Percentiles rank a stretch among this genome's conserved stretches.
Conservation (phyloP, 192 early-diverging fungal species). For the Rhizoclosmatium sp. region DNA sequence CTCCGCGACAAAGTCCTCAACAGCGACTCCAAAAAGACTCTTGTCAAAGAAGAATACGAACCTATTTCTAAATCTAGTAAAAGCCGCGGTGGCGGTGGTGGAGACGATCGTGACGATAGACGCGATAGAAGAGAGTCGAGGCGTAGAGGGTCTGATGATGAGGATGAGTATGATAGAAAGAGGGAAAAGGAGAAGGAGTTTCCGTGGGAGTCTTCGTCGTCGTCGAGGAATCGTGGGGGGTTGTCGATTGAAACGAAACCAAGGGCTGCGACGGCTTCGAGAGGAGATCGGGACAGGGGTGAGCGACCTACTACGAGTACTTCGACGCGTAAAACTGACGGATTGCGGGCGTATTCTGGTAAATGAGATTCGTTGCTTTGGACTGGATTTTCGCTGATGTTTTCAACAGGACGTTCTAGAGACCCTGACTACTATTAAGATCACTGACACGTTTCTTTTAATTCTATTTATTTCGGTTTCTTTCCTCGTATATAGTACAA, state of each 20-base stretch:
- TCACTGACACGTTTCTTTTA: not conserved
- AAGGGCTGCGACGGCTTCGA: not conserved
- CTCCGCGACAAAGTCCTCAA: constrained; percentile 17
- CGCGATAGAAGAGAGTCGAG: not conserved
- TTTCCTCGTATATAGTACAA: too few species aligned
- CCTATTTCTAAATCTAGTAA: not conserved
- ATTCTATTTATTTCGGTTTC: too few species aligned
- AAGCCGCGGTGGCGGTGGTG: not conserved
- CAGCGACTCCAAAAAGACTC: not conserved
- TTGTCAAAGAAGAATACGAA: constrained; percentile 18
- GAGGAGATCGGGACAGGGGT: not conserved
- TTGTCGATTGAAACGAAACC: constrained; percentile 24
- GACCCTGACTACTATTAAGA: constrained; percentile 29
- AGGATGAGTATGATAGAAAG: constrained; percentile 27
- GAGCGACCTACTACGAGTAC: not conserved
- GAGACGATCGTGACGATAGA: not conserved
- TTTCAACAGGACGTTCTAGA: constrained; percentile 22
- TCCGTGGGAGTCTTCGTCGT: constrained; percentile 15
- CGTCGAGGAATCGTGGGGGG: not conserved
- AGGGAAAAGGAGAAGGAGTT: constrained; percentile 29
- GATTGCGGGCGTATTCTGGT: constrained; percentile 25
- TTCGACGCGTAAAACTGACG: constrained; percentile 13
- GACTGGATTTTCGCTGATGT: not conserved
- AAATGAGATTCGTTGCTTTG: not conserved
- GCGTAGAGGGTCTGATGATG: constrained; percentile 13